Conservation (phyloP, 495 filamentous ascomycete species). For the Talaromyces nanjingensis region DNA sequence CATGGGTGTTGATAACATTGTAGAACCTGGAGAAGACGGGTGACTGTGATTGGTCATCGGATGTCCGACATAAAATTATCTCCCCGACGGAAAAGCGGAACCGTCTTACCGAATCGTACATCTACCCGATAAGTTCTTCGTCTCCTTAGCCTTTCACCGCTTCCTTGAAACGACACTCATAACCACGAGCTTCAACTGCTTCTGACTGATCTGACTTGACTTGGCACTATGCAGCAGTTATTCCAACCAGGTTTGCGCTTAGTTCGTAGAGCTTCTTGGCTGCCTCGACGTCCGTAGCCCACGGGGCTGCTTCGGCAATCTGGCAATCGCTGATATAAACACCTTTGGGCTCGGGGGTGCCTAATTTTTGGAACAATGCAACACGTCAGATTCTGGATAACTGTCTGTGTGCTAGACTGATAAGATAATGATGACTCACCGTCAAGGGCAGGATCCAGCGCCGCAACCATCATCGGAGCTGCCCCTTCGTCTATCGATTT, state of each 20-base stretch:
- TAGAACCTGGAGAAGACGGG: neutral
- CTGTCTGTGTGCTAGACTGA: neutral
- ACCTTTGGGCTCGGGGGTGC: conserved; percentile 11
- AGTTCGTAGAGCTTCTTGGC: conserved; percentile 38
- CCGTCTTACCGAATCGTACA: neutral
- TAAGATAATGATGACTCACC: conserved; percentile 15
- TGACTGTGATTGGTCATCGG: neutral
- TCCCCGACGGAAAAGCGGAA: conserved; percentile 2
- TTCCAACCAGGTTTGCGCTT: conserved; percentile 43
- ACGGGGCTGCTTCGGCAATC: conserved; percentile 13
- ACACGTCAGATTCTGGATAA: neutral
- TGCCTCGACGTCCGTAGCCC: conserved; percentile 22
- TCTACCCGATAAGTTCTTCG: neutral
- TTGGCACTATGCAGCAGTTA: neutral
- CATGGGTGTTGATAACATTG: neutral
- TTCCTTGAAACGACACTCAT: neutral
- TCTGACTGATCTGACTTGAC: neutral
- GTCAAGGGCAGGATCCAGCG: conserved; percentile 43
- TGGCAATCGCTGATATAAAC: conserved; percentile 27
- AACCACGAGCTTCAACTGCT: neutral
- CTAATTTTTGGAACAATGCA: neutral
- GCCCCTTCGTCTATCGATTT: conserved; percentile 47
- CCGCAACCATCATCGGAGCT: conserved; percentile 49
- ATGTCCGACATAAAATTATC: conserved; percentile 1
- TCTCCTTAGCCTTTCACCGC: neutral